Conservation (phyloP, 805 yeast species). For the Candida hungchunana region DNA sequence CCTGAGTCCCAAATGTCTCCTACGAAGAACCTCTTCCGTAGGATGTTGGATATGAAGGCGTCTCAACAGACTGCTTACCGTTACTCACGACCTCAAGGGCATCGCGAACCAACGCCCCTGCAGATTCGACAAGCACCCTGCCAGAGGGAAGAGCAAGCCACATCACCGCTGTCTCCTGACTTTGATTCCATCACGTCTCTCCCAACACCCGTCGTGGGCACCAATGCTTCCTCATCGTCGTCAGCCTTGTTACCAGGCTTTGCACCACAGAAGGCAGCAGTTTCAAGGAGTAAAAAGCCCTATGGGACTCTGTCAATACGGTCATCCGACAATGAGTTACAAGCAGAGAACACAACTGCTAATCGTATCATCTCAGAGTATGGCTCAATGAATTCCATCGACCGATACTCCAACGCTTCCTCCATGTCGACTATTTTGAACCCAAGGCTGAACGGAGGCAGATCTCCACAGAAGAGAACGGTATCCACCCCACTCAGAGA, state of each 20-base stretch:
- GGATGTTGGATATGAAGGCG: constrained; percentile 5
- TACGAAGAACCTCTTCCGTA: constrained; percentile 9
- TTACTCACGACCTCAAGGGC: not conserved
- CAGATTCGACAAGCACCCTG: not conserved
- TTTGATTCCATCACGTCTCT: constrained; percentile 37
- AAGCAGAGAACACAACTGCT: not conserved
- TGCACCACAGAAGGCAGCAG: not conserved
- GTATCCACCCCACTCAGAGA: constrained; percentile 16
- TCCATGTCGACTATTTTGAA: constrained; percentile 2
- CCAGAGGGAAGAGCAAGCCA: not conserved
- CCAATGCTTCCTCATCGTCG: constrained; percentile 8
- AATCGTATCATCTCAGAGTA: constrained; percentile 37
- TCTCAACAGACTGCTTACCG: constrained; percentile 1
- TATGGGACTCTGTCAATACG: constrained; percentile 20
- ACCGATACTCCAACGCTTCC: constrained; percentile 6
- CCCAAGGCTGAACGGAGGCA: constrained; percentile 1
- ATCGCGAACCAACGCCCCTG: constrained; percentile 2
- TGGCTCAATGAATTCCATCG: constrained; percentile 23
- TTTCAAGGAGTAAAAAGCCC: constrained; percentile 7
- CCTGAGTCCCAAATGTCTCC: constrained; percentile 3
- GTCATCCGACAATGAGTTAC: constrained; percentile 7
- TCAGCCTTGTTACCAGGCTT: constrained; percentile 6
- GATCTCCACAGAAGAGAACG: constrained; percentile 19
- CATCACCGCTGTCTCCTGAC: constrained; percentile 27
- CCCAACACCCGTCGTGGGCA: constrained; percentile 40